These are phyloP conservation scores for Lachnellula suecica DNA, from an alignment of 2,329 filamentous ascomycete genomes.

Conservation along the genomic window DNA sequence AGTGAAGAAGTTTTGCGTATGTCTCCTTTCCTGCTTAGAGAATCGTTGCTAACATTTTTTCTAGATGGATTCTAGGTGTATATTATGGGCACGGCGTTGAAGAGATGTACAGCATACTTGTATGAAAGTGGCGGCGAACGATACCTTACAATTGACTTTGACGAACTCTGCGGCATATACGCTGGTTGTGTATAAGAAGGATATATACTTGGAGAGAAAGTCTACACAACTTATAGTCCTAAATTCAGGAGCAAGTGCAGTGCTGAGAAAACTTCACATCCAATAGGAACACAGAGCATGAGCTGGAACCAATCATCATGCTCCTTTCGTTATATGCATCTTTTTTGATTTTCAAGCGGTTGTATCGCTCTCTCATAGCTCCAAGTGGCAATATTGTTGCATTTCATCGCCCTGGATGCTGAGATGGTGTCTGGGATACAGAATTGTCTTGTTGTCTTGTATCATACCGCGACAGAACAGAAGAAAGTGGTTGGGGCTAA, in stretches of 20 bases:
- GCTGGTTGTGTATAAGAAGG: neutral
- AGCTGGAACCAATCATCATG: too few relatives aligned
- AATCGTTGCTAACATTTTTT: neutral
- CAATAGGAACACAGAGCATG: too few relatives aligned
- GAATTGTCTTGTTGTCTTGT: neutral
- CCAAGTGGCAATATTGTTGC: too few relatives aligned
- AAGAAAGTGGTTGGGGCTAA: neutral
- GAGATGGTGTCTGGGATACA: neutral
- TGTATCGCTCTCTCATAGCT: too few relatives aligned
- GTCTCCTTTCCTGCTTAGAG: neutral
- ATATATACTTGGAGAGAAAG: too few relatives aligned
- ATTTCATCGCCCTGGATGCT: neutral
- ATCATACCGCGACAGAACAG: neutral
- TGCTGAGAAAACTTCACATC: too few relatives aligned
- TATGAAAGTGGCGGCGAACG: slow-evolving; percentile 5
- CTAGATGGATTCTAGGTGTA: slow-evolving; percentile 8
- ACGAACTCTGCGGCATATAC: neutral
- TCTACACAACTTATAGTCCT: neutral
- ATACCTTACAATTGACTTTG: neutral
- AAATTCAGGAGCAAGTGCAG: neutral
- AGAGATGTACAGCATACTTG: slow-evolving; percentile 16
- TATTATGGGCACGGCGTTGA: slow-evolving; percentile 12
- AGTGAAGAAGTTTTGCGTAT: neutral
- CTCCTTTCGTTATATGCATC: too few relatives aligned
- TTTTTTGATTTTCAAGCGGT: too few relatives aligned